These are phyloP conservation scores for Tuber borchii DNA, from an alignment of 495 filamentous ascomycete species.

Conservation along the genomic window DNA sequence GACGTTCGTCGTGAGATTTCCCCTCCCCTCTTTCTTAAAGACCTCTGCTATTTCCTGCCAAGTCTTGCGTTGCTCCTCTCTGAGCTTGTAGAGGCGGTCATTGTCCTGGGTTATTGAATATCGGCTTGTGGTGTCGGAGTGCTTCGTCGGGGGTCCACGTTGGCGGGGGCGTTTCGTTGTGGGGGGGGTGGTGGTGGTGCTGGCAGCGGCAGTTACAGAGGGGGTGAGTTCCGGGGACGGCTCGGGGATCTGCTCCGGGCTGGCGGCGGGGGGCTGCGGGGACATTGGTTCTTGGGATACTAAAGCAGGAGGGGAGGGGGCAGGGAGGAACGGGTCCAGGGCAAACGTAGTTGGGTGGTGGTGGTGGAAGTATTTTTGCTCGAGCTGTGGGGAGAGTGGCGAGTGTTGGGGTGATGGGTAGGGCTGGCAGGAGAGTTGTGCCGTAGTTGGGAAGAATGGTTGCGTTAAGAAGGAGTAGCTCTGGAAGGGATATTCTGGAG, in stretches of 20 bases:
- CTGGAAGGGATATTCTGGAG: background rate
- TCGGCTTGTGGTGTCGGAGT: background rate
- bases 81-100: conserved; percentile 8
- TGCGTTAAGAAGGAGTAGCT: background rate
- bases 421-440: background rate
- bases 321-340: background rate
- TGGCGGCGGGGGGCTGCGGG: background rate
- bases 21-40: conserved; percentile 15
- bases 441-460: background rate
- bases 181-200: background rate
- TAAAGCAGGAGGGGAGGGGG: background rate
- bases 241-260: background rate
- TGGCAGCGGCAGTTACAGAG: background rate
- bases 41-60: conserved; percentile 12
- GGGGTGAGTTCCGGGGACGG: background rate
- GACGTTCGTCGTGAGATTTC: background rate
- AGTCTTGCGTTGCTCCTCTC: background rate
- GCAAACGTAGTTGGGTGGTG: background rate
- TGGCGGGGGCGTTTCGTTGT: background rate
- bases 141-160: conserved; percentile 3
- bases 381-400: background rate
- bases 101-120: background rate
- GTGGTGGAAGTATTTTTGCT: background rate
- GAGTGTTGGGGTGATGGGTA: background rate
- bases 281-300: background rate